phyloP scores from a whole-genome alignment of 2,329 filamentous ascomycete genomes.

The Zopfia rhizophila region DNA sequence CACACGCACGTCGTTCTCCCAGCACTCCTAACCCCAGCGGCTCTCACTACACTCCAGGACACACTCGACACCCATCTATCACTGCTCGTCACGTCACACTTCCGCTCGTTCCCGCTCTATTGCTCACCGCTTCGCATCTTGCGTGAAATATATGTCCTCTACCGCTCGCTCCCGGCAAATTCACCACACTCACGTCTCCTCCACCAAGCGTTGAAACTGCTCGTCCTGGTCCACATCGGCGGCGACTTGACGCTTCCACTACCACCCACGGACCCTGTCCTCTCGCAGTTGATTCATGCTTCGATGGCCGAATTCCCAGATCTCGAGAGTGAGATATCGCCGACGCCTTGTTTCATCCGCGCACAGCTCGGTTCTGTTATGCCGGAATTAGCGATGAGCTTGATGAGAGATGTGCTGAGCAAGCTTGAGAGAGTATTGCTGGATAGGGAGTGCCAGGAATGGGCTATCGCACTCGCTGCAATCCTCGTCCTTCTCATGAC shows the following conservation, averaged over 20 bases:
- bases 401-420: slow-evolving; percentile 47
- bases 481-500: slow-evolving; percentile 49
- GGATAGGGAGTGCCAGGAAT: slow-evolving; percentile 40
- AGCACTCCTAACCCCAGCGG: slow-evolving; percentile 38
- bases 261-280: slow-evolving; percentile 21
- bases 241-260: slow-evolving; percentile 47
- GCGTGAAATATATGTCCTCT: slow-evolving; percentile 46
- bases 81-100: slow-evolving; percentile 45
- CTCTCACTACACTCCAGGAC: slow-evolving; percentile 28
- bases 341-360: slow-evolving; percentile 53
- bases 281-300: slow-evolving; percentile 29
- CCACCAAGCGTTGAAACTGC: slow-evolving; percentile 48
- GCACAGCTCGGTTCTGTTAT: slow-evolving; percentile 50
- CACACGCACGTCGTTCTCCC: slow-evolving; percentile 48
- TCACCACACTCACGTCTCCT: slow-evolving; percentile 36
- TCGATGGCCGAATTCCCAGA: slow-evolving; percentile 28
- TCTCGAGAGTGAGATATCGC: slow-evolving; percentile 16
- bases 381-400: slow-evolving; percentile 40
- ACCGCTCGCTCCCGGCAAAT: slow-evolving; percentile 29
- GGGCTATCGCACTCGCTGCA: slow-evolving; percentile 45
- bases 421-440: slow-evolving; percentile 44
- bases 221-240: slow-evolving; percentile 52
- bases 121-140: slow-evolving; percentile 46
- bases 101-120: slow-evolving; percentile 48
- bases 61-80: slow-evolving; percentile 44